Conservation (phyloP, 2,329 filamentous ascomycete species). For the Chalara sp. region DNA sequence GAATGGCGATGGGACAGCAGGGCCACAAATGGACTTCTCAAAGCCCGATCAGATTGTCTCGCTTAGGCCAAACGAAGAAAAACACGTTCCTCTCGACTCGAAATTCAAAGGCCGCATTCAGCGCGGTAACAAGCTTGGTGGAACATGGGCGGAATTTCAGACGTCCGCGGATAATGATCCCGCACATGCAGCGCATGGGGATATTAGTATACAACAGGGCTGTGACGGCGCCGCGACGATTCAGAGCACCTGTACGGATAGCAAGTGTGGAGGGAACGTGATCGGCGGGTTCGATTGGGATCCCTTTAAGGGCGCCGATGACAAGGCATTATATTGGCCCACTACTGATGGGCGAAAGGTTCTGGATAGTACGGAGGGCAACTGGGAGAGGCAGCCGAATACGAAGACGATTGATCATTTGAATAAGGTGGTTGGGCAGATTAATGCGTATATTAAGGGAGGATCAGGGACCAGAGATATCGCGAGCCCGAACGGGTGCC, state of each 20-base stretch:
- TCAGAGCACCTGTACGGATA: neutral
- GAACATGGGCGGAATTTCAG: neutral
- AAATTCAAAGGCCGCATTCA: neutral
- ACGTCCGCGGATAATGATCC: neutral
- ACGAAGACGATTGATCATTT: neutral
- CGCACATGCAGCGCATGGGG: neutral
- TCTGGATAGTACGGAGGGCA: neutral
- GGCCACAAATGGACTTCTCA: neutral
- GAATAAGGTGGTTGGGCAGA: neutral
- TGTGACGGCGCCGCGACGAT: neutral
- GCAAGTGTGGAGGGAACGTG: neutral
- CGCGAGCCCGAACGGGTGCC: neutral
- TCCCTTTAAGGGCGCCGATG: neutral
- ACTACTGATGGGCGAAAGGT: neutral
- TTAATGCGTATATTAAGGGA: neutral
- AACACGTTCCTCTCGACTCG: neutral
- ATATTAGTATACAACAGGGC: neutral
- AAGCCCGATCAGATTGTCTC: neutral
- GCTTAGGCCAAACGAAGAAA: neutral
- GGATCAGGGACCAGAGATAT: neutral
- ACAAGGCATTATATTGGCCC: neutral
- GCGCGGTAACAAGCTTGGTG: neutral
- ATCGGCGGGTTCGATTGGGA: neutral
- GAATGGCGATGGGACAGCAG: neutral
- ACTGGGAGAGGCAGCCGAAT: neutral